Base-by-base conservation (phyloP, 2,329 filamentous ascomycete species). In the Thelonectria blattea region DNA sequence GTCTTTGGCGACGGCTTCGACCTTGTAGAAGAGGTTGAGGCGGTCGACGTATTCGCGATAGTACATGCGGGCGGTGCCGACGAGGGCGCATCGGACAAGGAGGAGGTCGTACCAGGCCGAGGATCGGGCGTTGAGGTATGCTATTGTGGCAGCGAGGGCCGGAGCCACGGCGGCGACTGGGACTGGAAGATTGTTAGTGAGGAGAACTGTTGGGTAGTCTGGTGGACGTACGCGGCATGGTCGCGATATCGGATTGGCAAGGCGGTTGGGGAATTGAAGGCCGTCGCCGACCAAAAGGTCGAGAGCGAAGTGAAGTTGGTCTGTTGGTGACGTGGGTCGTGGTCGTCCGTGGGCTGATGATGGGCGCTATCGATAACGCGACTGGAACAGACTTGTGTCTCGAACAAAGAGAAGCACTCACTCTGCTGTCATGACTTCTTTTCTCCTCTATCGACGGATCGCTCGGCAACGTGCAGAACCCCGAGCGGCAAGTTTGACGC, bases 61-160 rank as follows among this genome's bases (percentile, higher is more conserved):
- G 9, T 74, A 71, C 47, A 80, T 73, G 17, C 76, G 77, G 42
- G 83, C 62, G 12, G 78, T 68, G 17, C 82, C 75, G 30, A 80
- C 81, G 12, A 85, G 39, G 41, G 85, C 75, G 53, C 82, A 81
- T 34, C 78, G 80, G n/a, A 94, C 69, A 15, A 93, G 73, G 8
- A 76, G 72, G 45, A 80, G 74, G 74, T 96, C 92, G 72, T 91
- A 88, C 72, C 81, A 87, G 46, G 93, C 68, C 7, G 84, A 82
- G 60, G 83, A 83, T 73, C 85, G 88, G 43, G 90, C 92, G 72
- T 95, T 92, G 67, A 94, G 75, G 74, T 96, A 96, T 32, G 91
- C 90, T n/a, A 90, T 78, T 4, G 84, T 83, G 5, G 90, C 89
- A 30, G 84, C 82, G 46, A 86, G 83, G 15, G 88, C 88, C 17